A percentile compares a stretch with the other conserved stretches of the same genome.
phyloP scores from a whole-genome alignment of 2,329 filamentous ascomycete species.

The Lachnellula occidentalis region DNA sequence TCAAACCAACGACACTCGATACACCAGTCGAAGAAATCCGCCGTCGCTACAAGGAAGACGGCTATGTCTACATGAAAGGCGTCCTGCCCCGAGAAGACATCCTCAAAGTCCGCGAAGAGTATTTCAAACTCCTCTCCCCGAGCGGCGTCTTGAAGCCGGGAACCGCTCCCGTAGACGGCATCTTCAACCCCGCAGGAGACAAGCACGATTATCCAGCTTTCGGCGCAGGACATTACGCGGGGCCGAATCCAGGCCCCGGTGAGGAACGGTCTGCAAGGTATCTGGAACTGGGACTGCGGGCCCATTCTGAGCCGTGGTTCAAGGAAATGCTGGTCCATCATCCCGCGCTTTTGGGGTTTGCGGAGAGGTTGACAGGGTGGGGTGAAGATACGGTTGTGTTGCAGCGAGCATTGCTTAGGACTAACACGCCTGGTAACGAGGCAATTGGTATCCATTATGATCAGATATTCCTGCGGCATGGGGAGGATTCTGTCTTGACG shows the following conservation, averaged over 20 bases:
- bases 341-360: constrained; percentile 42
- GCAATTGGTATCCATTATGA: constrained; percentile 50
- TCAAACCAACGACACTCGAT: constrained; percentile 8
- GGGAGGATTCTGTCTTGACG: constrained; percentile 42
- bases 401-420: constrained; percentile 43
- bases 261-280: constrained; percentile 32
- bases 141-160: constrained; percentile 52
- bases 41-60: constrained; percentile 42
- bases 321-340: constrained; percentile 45
- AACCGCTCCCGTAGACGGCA: constrained; percentile 45
- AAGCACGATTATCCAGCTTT: constrained; percentile 43
- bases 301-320: constrained; percentile 49
- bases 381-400: constrained; percentile 47
- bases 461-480: constrained; percentile 46
- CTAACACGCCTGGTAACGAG: constrained; percentile 45
- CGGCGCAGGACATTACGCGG: constrained; percentile 42
- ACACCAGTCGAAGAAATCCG: constrained; percentile 42
- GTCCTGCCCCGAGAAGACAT: constrained; percentile 49
- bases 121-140: constrained; percentile 48
- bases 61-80: constrained; percentile 51
- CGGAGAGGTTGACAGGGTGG: constrained; percentile 50
- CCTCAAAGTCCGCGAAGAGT: constrained; percentile 44
- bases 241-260: constrained; percentile 37
- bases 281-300: constrained; percentile 46
- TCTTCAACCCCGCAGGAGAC: constrained; percentile 42